Evolutionary conservation across 768 basidiomycete species (phyloP).

Genomic region (Vishniacozyma victoriae): DNA sequence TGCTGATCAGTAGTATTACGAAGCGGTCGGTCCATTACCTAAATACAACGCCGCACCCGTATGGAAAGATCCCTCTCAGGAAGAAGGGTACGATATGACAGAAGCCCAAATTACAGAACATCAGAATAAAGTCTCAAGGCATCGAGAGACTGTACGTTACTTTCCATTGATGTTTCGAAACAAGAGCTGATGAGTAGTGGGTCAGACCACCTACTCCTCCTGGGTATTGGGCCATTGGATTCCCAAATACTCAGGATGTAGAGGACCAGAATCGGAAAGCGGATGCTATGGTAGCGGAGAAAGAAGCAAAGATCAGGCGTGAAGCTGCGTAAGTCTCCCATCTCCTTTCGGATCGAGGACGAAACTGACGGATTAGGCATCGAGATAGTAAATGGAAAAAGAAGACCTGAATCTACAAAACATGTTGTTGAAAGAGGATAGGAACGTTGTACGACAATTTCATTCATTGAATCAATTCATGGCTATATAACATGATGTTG

Average conservation of each 20-base stretch:
- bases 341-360: background rate
- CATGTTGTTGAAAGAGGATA: too few species aligned
- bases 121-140: conserved; percentile 39
- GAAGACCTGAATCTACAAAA: conserved; percentile 18
- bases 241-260: conserved; percentile 78
- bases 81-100: conserved; percentile 18
- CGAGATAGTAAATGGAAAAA: conserved; percentile 33
- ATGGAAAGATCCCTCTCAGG: conserved; percentile 61
- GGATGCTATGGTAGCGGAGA: conserved; percentile 63
- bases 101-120: conserved; percentile 20
- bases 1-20: conserved; percentile 62
- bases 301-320: conserved; percentile 56
- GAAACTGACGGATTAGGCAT: conserved; percentile 7
- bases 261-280: conserved; percentile 69
- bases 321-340: conserved; percentile 59
- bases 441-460: too few species aligned
- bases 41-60: conserved; percentile 60
- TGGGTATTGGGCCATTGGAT: conserved; percentile 83
- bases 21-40: conserved; percentile 67
- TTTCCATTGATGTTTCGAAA: background rate
- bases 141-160: conserved; percentile 33
- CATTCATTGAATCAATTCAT: too few species aligned
- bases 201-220: conserved; percentile 68
- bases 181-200: conserved; percentile 52
- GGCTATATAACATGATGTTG: too few species aligned